These are phyloP conservation scores for Kwoniella sp. DNA, from an alignment of 768 basidiomycete genomes.

Conservation along the genomic window DNA sequence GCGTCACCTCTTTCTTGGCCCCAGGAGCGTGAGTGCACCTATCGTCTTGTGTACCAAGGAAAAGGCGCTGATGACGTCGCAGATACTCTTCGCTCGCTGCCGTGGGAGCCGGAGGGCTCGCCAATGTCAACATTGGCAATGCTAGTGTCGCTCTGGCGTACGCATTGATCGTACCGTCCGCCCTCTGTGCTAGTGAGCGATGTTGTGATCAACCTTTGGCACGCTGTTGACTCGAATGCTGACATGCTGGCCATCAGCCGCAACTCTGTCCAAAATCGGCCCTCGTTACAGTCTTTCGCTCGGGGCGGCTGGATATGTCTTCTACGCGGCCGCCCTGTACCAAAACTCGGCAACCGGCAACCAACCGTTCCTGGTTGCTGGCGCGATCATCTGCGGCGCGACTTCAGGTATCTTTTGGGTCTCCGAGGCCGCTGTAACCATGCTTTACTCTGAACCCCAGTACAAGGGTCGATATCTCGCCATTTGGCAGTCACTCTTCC, in stretches of 20 bases:
- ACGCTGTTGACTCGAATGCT: neutral
- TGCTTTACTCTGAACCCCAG: conserved; percentile 18
- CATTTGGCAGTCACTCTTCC: conserved; percentile 17
- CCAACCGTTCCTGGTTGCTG: conserved; percentile 18
- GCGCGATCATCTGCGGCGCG: conserved; percentile 21
- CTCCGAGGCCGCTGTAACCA: conserved; percentile 17
- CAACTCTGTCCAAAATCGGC: conserved; percentile 9
- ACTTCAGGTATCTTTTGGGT: conserved; percentile 26
- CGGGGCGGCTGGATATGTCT: conserved; percentile 23
- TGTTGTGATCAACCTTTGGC: neutral
- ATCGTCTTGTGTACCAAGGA: neutral
- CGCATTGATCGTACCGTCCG: conserved; percentile 19
- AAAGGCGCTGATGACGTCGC: no score
- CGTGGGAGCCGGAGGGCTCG: conserved; percentile 22
- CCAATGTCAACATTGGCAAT: conserved; percentile 17
- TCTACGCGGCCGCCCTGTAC: conserved; percentile 22
- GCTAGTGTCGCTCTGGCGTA: conserved; percentile 17
- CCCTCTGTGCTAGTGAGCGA: conserved; percentile 4
- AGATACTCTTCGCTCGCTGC: conserved; percentile 17
- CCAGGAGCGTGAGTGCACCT: conserved; percentile 11
- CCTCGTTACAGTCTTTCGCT: conserved; percentile 10
- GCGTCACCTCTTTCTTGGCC: conserved; percentile 17
- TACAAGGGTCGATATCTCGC: conserved; percentile 17
- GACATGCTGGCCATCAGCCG: neutral
- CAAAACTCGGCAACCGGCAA: conserved; percentile 16